Conservation (phyloP, 768 basidiomycete species). For the Lactifluus volemus region DNA sequence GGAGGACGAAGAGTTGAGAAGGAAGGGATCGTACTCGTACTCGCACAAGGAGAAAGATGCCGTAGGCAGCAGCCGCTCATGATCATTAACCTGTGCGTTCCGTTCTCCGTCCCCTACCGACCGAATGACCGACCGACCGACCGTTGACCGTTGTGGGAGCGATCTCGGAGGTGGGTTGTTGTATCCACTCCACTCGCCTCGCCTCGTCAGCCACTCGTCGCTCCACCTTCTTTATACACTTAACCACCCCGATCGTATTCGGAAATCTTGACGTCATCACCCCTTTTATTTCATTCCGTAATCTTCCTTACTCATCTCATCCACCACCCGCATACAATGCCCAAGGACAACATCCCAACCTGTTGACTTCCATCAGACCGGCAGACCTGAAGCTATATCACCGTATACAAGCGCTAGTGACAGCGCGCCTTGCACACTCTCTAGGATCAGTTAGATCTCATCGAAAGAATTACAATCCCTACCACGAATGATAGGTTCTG, state of each 20-base stretch:
- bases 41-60: constrained; percentile 10
- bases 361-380: no score
- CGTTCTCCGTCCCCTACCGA: not conserved
- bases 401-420: no score
- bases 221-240: constrained; percentile 4
- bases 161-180: not conserved
- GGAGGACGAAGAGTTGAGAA: constrained; percentile 1
- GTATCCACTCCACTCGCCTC: constrained; percentile 15
- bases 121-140: constrained; percentile 8
- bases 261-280: constrained; percentile 18
- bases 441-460: no score
- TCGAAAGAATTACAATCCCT: no score
- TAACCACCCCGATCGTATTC: constrained; percentile 14
- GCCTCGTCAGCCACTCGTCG: not conserved
- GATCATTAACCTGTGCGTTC: not conserved
- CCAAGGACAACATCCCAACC: no score
- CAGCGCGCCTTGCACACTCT: no score
- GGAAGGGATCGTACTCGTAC: constrained; percentile 5
- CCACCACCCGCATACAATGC: no score
- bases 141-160: constrained; percentile 1
- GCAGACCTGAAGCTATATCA: no score
- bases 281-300: not conserved
- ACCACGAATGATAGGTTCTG: no score
- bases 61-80: constrained; percentile 13
- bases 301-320: not conserved